Percentiles rank a stretch among this genome's conserved stretches.
phyloP scores from a whole-genome alignment of 371 early-diverging fungal genomes.

The Rhizomucor pusillus region DNA sequence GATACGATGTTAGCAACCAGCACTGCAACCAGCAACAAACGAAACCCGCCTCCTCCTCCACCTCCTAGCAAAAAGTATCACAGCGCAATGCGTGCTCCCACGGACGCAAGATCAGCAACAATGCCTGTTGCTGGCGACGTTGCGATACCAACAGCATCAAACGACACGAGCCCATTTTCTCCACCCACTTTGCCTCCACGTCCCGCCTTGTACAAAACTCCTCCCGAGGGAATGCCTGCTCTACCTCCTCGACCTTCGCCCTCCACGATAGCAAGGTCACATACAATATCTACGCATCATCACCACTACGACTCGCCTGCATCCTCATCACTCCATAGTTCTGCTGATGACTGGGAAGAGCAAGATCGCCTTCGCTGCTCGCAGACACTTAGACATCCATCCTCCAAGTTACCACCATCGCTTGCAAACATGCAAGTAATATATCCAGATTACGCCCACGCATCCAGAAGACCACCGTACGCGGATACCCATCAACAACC shows the following conservation, averaged over 20 bases:
- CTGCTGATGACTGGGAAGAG: neutral
- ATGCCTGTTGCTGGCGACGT: neutral
- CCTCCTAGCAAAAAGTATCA: slow-evolving; percentile 44
- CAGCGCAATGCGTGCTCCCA: slow-evolving; percentile 16
- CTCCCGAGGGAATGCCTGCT: slow-evolving; percentile 22
- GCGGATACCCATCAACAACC: slow-evolving; percentile 7
- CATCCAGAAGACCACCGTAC: slow-evolving; percentile 22
- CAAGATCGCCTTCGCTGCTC: slow-evolving; percentile 6
- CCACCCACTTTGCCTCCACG: slow-evolving; percentile 13
- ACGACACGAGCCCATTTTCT: neutral
- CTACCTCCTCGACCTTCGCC: slow-evolving; percentile 41
- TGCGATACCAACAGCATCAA: slow-evolving; percentile 1
- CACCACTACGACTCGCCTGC: slow-evolving; percentile 1
- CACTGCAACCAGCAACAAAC: slow-evolving; percentile 9
- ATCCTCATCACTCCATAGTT: neutral
- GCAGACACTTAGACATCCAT: slow-evolving; percentile 1
- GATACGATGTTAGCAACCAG: slow-evolving; percentile 9
- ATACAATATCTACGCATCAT: slow-evolving; percentile 14
- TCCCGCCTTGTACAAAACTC: slow-evolving; percentile 1
- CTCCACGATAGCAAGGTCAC: slow-evolving; percentile 34
- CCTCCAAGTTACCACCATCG: slow-evolving; percentile 7
- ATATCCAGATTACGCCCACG: slow-evolving; percentile 24
- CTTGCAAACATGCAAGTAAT: slow-evolving; percentile 15
- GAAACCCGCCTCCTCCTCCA: slow-evolving; percentile 37
- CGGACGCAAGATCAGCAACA: slow-evolving; percentile 8